Conservation (phyloP, 208 protist genomes). For the Leishmania gerbilli region DNA sequence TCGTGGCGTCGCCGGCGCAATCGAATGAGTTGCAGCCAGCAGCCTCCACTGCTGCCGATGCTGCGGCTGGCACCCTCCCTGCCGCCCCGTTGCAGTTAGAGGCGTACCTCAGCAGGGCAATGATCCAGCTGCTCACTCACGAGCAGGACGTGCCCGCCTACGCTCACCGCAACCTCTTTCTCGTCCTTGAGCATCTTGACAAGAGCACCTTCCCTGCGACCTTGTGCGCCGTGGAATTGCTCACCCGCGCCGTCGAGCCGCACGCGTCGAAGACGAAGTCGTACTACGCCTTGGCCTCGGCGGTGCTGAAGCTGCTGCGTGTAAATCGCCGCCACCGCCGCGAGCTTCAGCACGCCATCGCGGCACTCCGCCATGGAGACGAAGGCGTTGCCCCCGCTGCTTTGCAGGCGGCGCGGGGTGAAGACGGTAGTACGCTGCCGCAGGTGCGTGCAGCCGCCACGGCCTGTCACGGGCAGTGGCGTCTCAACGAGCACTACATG, state of each 20-base stretch:
- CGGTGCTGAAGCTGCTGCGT: conserved; percentile 62
- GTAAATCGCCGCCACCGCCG: conserved; percentile 26
- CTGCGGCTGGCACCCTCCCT: background rate
- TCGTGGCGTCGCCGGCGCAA: conserved; percentile 3
- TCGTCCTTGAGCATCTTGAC: conserved; percentile 70
- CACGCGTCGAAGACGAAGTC: conserved; percentile 61
- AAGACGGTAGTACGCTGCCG: background rate
- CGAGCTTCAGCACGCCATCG: conserved; percentile 14
- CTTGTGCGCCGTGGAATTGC: conserved; percentile 45
- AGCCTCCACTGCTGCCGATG: background rate
- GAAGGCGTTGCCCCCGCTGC: background rate
- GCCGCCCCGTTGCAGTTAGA: conserved; percentile 65
- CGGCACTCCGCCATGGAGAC: conserved; percentile 17
- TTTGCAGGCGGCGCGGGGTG: background rate
- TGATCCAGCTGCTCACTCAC: conserved; percentile 57
- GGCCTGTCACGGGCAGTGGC: conserved; percentile 38
- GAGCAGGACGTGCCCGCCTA: conserved; percentile 52
- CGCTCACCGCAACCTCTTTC: conserved; percentile 65
- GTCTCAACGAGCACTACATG: conserved; percentile 55
- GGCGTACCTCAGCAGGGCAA: conserved; percentile 49
- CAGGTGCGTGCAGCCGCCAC: conserved; percentile 13
- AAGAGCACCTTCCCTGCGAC: conserved; percentile 59
- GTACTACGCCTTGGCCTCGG: conserved; percentile 72
- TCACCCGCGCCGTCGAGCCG: conserved; percentile 54
- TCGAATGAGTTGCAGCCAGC: background rate